A percentile compares a stretch with the other conserved stretches of the same genome.
These are phyloP conservation scores for Yarrowia alimentaria DNA, from an alignment of 805 yeast genomes.

Conservation along the genomic window DNA sequence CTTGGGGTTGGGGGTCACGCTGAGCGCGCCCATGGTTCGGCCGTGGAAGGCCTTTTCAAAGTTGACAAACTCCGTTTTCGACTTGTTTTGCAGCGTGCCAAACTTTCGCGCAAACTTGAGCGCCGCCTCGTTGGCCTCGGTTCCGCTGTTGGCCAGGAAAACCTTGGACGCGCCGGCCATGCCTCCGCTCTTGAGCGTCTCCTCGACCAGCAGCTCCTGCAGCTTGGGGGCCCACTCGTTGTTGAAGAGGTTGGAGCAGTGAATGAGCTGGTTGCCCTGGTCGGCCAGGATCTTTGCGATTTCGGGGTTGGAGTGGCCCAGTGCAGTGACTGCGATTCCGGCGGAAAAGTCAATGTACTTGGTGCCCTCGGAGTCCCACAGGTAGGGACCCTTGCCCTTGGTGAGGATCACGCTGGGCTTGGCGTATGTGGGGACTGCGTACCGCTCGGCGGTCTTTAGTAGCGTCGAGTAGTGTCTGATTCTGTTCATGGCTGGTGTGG, in stretches of 20 bases:
- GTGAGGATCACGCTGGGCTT: slow-evolving; percentile 61
- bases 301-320: slow-evolving; percentile 82
- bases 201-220: slow-evolving; percentile 64
- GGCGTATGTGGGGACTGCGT: slow-evolving; percentile 42
- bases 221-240: slow-evolving; percentile 82
- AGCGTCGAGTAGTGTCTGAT: slow-evolving; percentile 19
- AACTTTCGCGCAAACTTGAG: slow-evolving; percentile 76
- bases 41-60: slow-evolving; percentile 93
- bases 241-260: slow-evolving; percentile 81
- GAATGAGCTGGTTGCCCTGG: slow-evolving; percentile 73
- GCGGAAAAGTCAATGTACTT: slow-evolving; percentile 88
- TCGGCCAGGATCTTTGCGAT: slow-evolving; percentile 67
- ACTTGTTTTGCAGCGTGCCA: slow-evolving; percentile 53
- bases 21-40: slow-evolving; percentile 86
- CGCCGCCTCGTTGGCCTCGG: slow-evolving; percentile 81
- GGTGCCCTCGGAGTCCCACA: slow-evolving; percentile 75
- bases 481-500: too few species aligned
- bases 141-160: slow-evolving; percentile 66
- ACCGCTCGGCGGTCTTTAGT: slow-evolving; percentile 29
- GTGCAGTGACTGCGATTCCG: slow-evolving; percentile 94
- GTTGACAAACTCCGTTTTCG: slow-evolving; percentile 75
- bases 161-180: slow-evolving; percentile 79
- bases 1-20: slow-evolving; percentile 89
- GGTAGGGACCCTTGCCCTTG: slow-evolving; percentile 74
- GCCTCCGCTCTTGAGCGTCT: slow-evolving; percentile 71